Conservation (phyloP, 768 basidiomycete species). For the Dioszegia crocea region DNA sequence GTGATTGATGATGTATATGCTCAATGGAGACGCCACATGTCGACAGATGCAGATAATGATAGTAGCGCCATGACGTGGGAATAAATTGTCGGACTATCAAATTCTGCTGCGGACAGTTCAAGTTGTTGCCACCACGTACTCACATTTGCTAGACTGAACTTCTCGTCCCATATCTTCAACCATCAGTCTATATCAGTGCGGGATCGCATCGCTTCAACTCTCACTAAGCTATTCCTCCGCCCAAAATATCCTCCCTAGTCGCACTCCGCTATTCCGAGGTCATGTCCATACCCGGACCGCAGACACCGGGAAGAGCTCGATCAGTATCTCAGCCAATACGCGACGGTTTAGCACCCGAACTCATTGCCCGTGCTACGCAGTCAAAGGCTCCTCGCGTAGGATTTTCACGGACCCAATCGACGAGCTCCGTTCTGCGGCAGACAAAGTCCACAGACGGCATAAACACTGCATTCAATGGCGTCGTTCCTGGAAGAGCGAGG, state of each 20-base stretch:
- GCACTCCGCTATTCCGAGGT: slow-evolving; percentile 21
- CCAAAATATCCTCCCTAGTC: too few species aligned
- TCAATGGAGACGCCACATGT: neutral
- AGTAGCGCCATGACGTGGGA: too few species aligned
- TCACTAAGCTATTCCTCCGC: neutral
- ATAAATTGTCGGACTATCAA: too few species aligned
- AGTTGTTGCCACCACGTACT: too few species aligned
- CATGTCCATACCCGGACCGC: slow-evolving; percentile 32
- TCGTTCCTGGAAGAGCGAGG: slow-evolving; percentile 44
- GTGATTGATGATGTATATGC: neutral
- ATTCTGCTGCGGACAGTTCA: too few species aligned
- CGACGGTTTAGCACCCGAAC: slow-evolving; percentile 25
- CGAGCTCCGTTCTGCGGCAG: slow-evolving; percentile 16
- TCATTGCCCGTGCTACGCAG: slow-evolving; percentile 3
- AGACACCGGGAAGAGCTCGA: slow-evolving; percentile 32
- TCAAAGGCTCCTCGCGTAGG: slow-evolving; percentile 18
- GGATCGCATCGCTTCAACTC: neutral
- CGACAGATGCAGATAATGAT: neutral
- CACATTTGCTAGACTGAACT: too few species aligned
- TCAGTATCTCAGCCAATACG: slow-evolving; percentile 43
- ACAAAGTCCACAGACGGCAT: neutral
- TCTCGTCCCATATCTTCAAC: too few species aligned
- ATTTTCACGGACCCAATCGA: slow-evolving; percentile 26
- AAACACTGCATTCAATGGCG: neutral
- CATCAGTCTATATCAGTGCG: too few species aligned